Conservation (phyloP, 306 rosid genomes). For the Cajanus cajan region DNA sequence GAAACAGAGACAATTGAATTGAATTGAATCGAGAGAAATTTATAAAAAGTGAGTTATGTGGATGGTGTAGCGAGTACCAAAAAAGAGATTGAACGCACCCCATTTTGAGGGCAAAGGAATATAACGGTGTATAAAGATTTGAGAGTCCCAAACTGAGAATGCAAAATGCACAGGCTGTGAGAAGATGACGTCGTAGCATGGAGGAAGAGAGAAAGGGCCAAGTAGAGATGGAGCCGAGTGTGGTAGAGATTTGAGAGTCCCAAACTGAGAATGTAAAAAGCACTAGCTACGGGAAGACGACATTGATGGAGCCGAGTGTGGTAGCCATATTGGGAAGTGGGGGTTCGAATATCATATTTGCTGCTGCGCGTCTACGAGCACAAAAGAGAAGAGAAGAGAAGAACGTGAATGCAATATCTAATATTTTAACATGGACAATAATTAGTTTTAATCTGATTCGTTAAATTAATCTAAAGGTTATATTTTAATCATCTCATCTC, state of each 20-base stretch:
- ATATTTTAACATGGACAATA: too few species aligned
- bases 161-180: conserved; percentile 75
- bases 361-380: background rate
- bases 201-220: conserved; percentile 31
- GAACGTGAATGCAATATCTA: too few species aligned
- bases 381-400: background rate
- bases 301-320: background rate
- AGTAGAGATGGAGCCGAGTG: conserved; percentile 35
- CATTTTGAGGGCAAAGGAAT: conserved; percentile 49
- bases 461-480: too few species aligned
- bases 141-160: conserved; percentile 68
- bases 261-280: too few species aligned
- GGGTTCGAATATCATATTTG: too few species aligned
- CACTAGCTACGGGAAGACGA: too few species aligned
- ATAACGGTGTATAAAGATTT: conserved; percentile 41
- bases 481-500: too few species aligned
- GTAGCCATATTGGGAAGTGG: background rate
- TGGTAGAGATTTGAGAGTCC: too few species aligned
- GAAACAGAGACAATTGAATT: conserved; percentile 14
- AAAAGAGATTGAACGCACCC: conserved; percentile 56
- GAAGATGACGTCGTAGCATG: conserved; percentile 68
- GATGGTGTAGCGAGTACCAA: conserved; percentile 30
- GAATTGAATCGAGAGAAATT: background rate
- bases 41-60: background rate
- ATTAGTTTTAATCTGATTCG: too few species aligned